phyloP scores from a whole-genome alignment of 768 basidiomycete species.

The Clavulina sp. region DNA sequence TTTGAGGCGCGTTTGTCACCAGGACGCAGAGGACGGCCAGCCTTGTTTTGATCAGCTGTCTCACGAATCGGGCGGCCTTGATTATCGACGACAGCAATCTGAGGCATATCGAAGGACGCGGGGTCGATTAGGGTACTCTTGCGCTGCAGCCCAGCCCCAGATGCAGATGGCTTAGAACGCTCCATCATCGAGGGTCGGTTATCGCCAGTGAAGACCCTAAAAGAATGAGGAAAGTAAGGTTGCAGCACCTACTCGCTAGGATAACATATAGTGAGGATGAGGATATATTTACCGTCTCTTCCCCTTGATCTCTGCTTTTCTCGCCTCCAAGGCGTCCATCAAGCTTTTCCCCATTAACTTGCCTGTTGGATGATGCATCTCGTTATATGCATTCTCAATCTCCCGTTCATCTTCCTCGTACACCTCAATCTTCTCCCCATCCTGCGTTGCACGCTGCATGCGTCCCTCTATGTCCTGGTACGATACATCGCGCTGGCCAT shows the following conservation, averaged over 20 bases:
- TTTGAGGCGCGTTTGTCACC: not conserved
- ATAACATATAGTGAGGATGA: not conserved
- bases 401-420: slow-evolving; percentile 26
- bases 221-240: too few relatives aligned
- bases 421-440: slow-evolving; percentile 59
- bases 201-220: slow-evolving; percentile 76
- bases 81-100: not conserved
- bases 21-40: too few relatives aligned
- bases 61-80: not conserved
- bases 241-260: too few relatives aligned
- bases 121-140: not conserved
- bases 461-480: slow-evolving; percentile 40
- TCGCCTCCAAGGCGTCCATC: slow-evolving; percentile 73
- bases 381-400: slow-evolving; percentile 31
- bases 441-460: slow-evolving; percentile 55
- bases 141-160: slow-evolving; percentile 34
- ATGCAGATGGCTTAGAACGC: slow-evolving; percentile 97
- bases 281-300: slow-evolving; percentile 53
- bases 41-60: not conserved
- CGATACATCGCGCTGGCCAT: slow-evolving; percentile 43
- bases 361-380: slow-evolving; percentile 22
- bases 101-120: not conserved
- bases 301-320: slow-evolving; percentile 66
- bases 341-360: slow-evolving; percentile 76
- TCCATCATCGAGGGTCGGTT: too few relatives aligned